phyloP scores from a whole-genome alignment of 768 basidiomycete genomes.

The Lentinula raphanica region DNA sequence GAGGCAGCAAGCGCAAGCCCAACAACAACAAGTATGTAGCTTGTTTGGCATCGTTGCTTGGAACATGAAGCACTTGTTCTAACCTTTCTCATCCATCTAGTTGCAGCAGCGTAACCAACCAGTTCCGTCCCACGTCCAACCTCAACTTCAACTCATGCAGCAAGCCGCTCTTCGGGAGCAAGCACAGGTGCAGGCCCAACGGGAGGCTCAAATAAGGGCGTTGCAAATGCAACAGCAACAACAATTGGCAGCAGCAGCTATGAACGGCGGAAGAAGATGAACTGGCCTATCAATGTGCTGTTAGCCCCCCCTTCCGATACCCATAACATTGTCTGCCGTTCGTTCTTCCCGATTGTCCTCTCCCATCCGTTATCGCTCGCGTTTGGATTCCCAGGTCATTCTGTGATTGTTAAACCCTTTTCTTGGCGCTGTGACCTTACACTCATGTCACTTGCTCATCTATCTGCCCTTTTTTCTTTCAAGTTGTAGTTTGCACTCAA shows the following conservation, averaged over 20 bases:
- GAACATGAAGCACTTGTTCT: too few species aligned
- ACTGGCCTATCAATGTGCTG: neutral
- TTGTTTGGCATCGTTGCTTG: neutral
- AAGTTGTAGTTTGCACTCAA: neutral
- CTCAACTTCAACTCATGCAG: slow-evolving; percentile 10
- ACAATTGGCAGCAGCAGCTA: slow-evolving; percentile 18
- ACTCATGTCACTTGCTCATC: neutral
- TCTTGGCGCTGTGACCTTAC: neutral
- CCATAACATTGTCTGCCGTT: too few species aligned
- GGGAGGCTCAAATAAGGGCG: neutral
- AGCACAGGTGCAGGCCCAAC: neutral
- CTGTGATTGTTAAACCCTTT: neutral
- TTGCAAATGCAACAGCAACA: slow-evolving; percentile 17
- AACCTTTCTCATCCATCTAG: neutral
- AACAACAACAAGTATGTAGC: slow-evolving; percentile 19
- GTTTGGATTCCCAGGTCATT: too few species aligned
- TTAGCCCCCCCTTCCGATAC: neutral
- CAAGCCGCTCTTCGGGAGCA: neutral
- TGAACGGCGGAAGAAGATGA: slow-evolving; percentile 4
- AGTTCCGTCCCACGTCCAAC: slow-evolving; percentile 18
- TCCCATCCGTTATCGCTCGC: too few species aligned
- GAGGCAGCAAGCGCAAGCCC: slow-evolving; percentile 18
- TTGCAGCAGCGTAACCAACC: slow-evolving; percentile 2
- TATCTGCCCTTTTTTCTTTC: neutral
- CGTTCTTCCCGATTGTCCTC: too few species aligned